Base-by-base conservation (phyloP, 257 asterid species). In the Anisodus tanguticus region DNA sequence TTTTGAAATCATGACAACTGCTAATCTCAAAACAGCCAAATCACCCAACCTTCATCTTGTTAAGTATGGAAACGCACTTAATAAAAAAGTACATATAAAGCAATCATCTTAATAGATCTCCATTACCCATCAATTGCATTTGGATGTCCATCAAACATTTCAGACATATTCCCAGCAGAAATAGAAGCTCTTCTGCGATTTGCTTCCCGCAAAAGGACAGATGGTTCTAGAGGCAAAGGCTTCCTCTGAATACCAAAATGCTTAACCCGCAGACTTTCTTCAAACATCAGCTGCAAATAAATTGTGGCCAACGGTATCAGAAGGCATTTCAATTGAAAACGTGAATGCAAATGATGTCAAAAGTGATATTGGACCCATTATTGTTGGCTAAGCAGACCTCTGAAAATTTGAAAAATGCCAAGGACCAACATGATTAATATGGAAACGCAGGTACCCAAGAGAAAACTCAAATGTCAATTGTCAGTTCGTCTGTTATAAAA, bases 131-230 rank as follows among this genome's bases (percentile, higher is more conserved):
- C 97, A 82, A 59, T 53, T 79, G 91, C 76, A 87, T 82, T 91
- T 85, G 93, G 84, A 72, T 93, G 98, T 79, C 93, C 91, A 87
- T 95, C 99, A 89, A 92, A 86, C 90, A 97, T 83, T 83, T 97
- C 99, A 78, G 86, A 89, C 89, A 90, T 87, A 91, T 93, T 97
- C 88, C 99, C 99, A 89, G 95, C 98, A 15, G 99, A 97, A 86
- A 97, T 97, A 83, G 98, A 93, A 88, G 99, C 98, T 87, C 99
- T 97, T 83, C 97, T 92, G 55, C 99, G 97, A 87, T 97, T 97
- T 87, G 99, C 98, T 91, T 97, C 98, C n/a, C 98, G 95, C 89
- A 97, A 88, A 85, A 97, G 93, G 81, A 95, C 92, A 80, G 99
- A 92, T 89, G 99, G 99, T 89, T 97, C 99, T 77, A 97, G 91